A percentile compares a stretch with the other conserved stretches of the same genome.
Evolutionary conservation across 83 land plant species (phyloP).

Genomic region (Picea engelmannii): DNA sequence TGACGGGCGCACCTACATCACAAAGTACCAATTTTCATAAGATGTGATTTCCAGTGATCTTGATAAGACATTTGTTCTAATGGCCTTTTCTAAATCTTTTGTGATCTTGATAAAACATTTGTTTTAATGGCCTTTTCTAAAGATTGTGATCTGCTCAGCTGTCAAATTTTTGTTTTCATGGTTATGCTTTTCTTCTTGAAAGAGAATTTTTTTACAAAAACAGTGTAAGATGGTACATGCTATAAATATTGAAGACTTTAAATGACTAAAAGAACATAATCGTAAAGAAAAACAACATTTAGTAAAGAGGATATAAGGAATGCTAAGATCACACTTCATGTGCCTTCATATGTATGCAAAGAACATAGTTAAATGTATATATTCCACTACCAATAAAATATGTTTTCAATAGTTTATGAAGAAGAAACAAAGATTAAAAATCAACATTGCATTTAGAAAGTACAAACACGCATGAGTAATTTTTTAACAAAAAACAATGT

Average conservation of each 20-base stretch:
- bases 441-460: neutral
- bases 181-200: too few relatives aligned
- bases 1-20: too few relatives aligned
- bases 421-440: neutral
- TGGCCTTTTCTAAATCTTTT: too few relatives aligned
- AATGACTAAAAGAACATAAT: neutral
- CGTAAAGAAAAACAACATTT: constrained; percentile 32
- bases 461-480: neutral
- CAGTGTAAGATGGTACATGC: neutral
- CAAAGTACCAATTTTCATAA: too few relatives aligned
- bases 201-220: too few relatives aligned
- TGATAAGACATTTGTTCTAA: too few relatives aligned
- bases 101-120: too few relatives aligned
- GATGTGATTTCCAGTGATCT: too few relatives aligned
- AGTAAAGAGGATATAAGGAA: constrained; percentile 29
- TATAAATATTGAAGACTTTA: neutral
- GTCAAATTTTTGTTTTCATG: too few relatives aligned
- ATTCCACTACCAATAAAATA: constrained; percentile 70
- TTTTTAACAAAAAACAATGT: neutral
- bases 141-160: too few relatives aligned
- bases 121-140: too few relatives aligned
- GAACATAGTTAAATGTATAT: constrained; percentile 70
- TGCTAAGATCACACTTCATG: neutral
- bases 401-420: constrained; percentile 76
- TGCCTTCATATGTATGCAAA: constrained; percentile 81